A percentile compares a stretch with the other conserved stretches of the same genome.
Evolutionary conservation across 1,284 basidiomycete species (phyloP).

Genomic region (Irpex lacteus): DNA sequence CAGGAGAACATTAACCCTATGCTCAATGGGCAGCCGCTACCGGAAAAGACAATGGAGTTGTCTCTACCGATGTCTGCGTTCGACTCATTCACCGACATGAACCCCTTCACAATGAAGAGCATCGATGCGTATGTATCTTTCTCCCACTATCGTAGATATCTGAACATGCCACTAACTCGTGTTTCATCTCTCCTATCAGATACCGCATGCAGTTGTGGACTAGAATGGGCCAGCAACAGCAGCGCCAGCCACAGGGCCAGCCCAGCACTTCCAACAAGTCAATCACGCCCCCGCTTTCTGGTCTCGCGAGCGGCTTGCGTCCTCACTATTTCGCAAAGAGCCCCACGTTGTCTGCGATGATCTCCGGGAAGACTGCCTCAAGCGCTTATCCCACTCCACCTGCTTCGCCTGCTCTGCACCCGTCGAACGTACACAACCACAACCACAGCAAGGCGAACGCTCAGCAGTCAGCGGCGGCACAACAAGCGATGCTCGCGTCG

Average conservation of each 20-base stretch:
- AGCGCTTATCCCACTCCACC: constrained; percentile 32
- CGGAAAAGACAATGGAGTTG: constrained; percentile 24
- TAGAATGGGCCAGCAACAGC: constrained; percentile 59
- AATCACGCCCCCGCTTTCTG: constrained; percentile 32
- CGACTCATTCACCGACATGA: constrained; percentile 71
- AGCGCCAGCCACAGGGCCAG: constrained; percentile 23
- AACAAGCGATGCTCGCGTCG: constrained; percentile 56
- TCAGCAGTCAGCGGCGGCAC: constrained; percentile 29
- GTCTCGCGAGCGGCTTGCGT: constrained; percentile 49
- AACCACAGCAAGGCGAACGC: constrained; percentile 7
- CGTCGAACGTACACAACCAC: constrained; percentile 9
- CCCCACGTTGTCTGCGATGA: constrained; percentile 36
- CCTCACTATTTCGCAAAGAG: constrained; percentile 52
- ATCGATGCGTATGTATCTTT: constrained; percentile 65
- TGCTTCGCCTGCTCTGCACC: constrained; percentile 22
- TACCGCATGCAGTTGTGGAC: constrained; percentile 87
- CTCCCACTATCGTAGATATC: not conserved
- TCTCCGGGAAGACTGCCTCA: constrained; percentile 45
- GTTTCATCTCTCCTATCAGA: constrained; percentile 26
- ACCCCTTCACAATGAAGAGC: constrained; percentile 79
- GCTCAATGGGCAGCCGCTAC: constrained; percentile 42
- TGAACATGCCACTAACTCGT: not conserved
- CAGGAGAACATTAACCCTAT: constrained; percentile 84
- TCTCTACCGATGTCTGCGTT: constrained; percentile 35
- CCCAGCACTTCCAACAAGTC: constrained; percentile 17